These are phyloP conservation scores for Boletus eberwhitei DNA, from an alignment of 768 basidiomycete genomes.

Conservation along the genomic window DNA sequence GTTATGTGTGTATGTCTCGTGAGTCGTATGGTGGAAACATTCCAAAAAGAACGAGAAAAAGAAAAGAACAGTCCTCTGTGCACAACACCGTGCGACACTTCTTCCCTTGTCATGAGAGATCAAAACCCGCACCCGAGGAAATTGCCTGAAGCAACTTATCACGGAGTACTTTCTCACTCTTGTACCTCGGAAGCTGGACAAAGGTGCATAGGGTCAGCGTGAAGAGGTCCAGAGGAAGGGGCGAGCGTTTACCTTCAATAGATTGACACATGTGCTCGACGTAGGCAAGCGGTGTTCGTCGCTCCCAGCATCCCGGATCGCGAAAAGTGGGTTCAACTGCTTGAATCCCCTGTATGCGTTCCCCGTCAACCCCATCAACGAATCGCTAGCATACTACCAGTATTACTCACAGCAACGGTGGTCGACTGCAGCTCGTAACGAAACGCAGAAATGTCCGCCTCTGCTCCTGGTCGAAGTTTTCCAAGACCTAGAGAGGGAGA, in stretches of 20 bases:
- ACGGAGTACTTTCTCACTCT: conserved; percentile 57
- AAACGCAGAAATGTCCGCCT: conserved; percentile 78
- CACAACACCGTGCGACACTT: background rate
- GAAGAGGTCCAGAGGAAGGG: background rate
- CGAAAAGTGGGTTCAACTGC: conserved; percentile 84
- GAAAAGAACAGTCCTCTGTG: background rate
- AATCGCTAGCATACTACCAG: background rate
- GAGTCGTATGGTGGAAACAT: background rate
- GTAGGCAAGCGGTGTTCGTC: conserved; percentile 73
- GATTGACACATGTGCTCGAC: conserved; percentile 86
- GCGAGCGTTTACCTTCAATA: conserved; percentile 65
- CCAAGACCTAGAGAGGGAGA: conserved; percentile 56
- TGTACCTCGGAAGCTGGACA: conserved; percentile 65
- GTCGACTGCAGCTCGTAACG: conserved; percentile 89
- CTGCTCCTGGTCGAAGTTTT: conserved; percentile 77
- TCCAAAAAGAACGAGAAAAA: background rate
- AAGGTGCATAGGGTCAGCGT: background rate
- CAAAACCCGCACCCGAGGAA: conserved; percentile 86
- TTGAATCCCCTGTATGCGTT: conserved; percentile 62
- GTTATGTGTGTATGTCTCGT: background rate
- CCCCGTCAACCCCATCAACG: background rate
- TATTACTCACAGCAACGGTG: conserved; percentile 71
- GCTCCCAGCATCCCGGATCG: conserved; percentile 75
- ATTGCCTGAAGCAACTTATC: conserved; percentile 85
- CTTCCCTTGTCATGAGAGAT: conserved; percentile 62